phyloP scores from a whole-genome alignment of 2,329 filamentous ascomycete genomes.

The Colletotrichum scovillei region DNA sequence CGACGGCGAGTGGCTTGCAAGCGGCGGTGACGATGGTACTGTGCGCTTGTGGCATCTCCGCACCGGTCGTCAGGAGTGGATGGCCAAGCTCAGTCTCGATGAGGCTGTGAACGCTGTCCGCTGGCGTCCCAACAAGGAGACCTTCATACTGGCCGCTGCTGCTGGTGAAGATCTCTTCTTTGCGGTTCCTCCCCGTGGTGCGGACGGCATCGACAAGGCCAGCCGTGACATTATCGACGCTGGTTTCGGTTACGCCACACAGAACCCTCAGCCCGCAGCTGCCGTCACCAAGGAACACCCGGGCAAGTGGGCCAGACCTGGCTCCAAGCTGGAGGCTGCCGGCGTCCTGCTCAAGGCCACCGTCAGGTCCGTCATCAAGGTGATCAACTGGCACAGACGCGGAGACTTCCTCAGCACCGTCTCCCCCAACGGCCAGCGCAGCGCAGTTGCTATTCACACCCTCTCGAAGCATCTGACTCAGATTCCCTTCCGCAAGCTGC shows the following conservation, averaged over 20 bases:
- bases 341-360: constrained; percentile 85
- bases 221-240: constrained; percentile 84
- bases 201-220: constrained; percentile 77
- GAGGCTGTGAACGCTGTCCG: constrained; percentile 86
- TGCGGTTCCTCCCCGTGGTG: constrained; percentile 79
- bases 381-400: constrained; percentile 91
- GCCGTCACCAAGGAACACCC: constrained; percentile 77
- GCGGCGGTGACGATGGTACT: constrained; percentile 93
- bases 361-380: constrained; percentile 84
- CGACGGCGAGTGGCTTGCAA: constrained; percentile 86
- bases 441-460: constrained; percentile 93
- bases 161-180: constrained; percentile 88
- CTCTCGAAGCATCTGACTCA: constrained; percentile 95
- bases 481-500: constrained; percentile 84
- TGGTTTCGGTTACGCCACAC: constrained; percentile 93
- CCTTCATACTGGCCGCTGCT: constrained; percentile 84
- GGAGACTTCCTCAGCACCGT: constrained; percentile 96
- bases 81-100: constrained; percentile 80
- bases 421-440: constrained; percentile 80
- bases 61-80: constrained; percentile 90
- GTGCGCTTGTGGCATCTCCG: constrained; percentile 90
- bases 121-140: constrained; percentile 88
- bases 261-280: constrained; percentile 66
- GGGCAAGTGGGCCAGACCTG: constrained; percentile 86
- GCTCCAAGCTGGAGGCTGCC: constrained; percentile 76